Evolutionary conservation across 345 rosid genomes (phyloP), one percentile per base, ranked within the genome.

Genomic region (Salix arbutifolia): DNA sequence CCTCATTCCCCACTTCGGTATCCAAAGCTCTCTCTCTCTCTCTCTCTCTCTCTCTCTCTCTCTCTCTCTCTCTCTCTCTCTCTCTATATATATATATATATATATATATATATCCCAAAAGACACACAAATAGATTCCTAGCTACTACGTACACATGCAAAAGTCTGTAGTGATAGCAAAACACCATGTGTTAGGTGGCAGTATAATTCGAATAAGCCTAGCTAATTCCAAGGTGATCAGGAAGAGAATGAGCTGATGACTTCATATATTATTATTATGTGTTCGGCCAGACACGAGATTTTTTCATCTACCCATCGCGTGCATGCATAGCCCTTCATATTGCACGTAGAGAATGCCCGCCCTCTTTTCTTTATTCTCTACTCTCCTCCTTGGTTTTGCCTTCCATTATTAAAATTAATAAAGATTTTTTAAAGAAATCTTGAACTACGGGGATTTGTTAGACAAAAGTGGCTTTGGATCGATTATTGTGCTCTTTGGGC

Each of bases 251-350:
- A 50, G 16, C 16, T 37, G 13, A 46, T 46, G 52, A 3, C 18
- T 46, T 5, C 6, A 48, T 48, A 48, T 48, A 0, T 10, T 33
- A 33, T 33, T 33, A 19, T 30, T 31, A 53, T 52, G 56, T 33
- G 83, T 37, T 74, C 80, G 78, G 79, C 85, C 83, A 71, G 64
- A 74, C 44, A 74, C 65, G 78, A 71, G 77, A 78, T 38, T 42
- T 38, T 48, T 42, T 67, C 83, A 30, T 30, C 64, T 16, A n/a
- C 52, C 33, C 42, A 25, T 2, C 65, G 70, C 77, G 13, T 33
- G 10, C 28, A 38, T 58, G 12, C 67, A 23, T 8, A 13, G 19
- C 19, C 23, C 30, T 25, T 65, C 64, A 2, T 14, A 62, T n/a
- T 33, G 33, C 35, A 33, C 78, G 50, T 16, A 23, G 35, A 71